These are phyloP conservation scores for Paralagenidium karlingii DNA, from an alignment of 352 stramenopile species.

Conservation along the genomic window DNA sequence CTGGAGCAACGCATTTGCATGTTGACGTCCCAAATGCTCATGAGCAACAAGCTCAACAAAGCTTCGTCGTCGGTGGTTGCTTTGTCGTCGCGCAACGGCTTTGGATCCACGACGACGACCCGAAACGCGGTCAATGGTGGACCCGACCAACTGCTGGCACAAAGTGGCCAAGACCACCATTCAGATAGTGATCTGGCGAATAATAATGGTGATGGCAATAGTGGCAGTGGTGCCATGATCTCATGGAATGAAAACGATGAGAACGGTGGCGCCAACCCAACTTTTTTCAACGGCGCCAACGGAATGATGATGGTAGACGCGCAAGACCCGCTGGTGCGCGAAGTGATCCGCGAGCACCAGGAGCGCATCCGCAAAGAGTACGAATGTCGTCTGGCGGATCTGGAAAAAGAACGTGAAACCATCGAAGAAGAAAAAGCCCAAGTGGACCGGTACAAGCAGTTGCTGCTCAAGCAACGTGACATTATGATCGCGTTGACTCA, in stretches of 20 bases:
- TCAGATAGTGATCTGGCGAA: background rate
- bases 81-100: too few species aligned
- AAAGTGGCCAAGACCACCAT: too few species aligned
- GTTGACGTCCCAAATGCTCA: slow-evolving; percentile 90
- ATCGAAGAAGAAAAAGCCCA: slow-evolving; percentile 93
- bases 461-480: slow-evolving; percentile 93
- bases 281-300: background rate
- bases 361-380: slow-evolving; percentile 87
- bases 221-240: too few species aligned
- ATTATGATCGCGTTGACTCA: slow-evolving; percentile 96
- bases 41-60: slow-evolving; percentile 62
- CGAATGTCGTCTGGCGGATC: slow-evolving; percentile 79
- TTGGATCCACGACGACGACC: too few species aligned
- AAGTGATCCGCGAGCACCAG: slow-evolving; percentile 83
- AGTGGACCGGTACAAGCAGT: slow-evolving; percentile 92
- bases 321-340: slow-evolving; percentile 68
- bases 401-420: slow-evolving; percentile 89
- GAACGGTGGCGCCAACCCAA: too few species aligned
- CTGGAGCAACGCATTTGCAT: slow-evolving; percentile 89
- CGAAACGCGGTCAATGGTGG: too few species aligned
- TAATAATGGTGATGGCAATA: background rate
- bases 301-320: slow-evolving; percentile 21
- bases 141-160: too few species aligned
- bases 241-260: too few species aligned
- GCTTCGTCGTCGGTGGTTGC: too few species aligned